Evolutionary conservation across 345 rosid species (phyloP).

Genomic region (Citrus inodora): DNA sequence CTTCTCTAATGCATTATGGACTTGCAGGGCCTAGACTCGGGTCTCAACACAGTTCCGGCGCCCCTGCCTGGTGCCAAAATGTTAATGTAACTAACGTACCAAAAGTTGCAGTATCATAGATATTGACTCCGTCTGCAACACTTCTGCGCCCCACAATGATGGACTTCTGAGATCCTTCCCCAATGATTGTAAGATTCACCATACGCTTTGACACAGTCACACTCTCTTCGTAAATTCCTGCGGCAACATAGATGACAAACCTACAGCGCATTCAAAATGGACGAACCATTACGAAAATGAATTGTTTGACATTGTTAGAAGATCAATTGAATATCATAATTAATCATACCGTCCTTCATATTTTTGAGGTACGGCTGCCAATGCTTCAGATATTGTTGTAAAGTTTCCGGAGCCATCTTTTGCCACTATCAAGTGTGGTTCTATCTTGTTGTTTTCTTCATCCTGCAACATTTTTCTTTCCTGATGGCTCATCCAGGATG

Average conservation of each 20-base stretch:
- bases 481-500: conserved; percentile 53
- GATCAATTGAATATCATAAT: not conserved
- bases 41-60: not conserved
- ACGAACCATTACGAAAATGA: not conserved
- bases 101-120: conserved; percentile 59
- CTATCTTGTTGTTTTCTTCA: conserved; percentile 21
- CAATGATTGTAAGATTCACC: conserved; percentile 58
- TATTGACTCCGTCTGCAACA: conserved; percentile 46
- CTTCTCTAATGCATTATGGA: too few relatives aligned
- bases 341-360: conserved; percentile 50
- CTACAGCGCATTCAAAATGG: conserved; percentile 27
- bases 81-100: conserved; percentile 35
- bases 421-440: conserved; percentile 61
- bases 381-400: conserved; percentile 58
- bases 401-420: conserved; percentile 83
- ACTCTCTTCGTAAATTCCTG: conserved; percentile 61
- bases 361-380: conserved; percentile 55
- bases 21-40: not conserved
- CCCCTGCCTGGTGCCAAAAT: not conserved
- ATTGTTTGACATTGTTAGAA: not conserved
- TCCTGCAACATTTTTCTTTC: conserved; percentile 60
- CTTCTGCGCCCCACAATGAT: conserved; percentile 53
- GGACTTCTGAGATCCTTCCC: conserved; percentile 85
- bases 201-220: conserved; percentile 50
- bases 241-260: conserved; percentile 66